Conservation (phyloP, 805 yeast genomes). For the Yamadazyma phyllophila region DNA sequence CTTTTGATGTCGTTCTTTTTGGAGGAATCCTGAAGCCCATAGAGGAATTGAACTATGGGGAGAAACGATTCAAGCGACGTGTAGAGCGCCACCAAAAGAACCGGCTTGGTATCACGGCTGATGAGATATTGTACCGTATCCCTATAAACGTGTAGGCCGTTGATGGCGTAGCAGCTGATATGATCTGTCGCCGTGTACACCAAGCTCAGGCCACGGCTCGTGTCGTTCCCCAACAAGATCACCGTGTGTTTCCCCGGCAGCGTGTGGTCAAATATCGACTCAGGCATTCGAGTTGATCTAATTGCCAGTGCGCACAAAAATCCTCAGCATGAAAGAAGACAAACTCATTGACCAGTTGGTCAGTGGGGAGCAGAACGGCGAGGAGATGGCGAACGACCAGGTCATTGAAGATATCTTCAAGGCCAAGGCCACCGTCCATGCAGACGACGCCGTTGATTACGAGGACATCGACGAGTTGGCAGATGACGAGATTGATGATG, state of each 20-base stretch:
- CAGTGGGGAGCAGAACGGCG: constrained; percentile 15
- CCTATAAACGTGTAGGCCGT: neutral
- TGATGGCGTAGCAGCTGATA: neutral
- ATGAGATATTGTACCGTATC: no score
- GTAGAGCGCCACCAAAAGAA: constrained; percentile 5
- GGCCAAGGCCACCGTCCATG: constrained; percentile 56
- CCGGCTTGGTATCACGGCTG: neutral
- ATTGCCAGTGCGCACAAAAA: neutral
- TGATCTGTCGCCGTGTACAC: neutral
- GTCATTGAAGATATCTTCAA: constrained; percentile 38
- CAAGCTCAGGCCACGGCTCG: no score
- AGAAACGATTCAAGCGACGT: constrained; percentile 13
- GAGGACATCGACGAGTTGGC: constrained; percentile 95
- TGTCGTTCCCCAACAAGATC: no score
- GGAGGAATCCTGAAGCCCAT: constrained; percentile 4
- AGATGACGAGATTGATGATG: constrained; percentile 63
- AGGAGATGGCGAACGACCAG: constrained; percentile 19
- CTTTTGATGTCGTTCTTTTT: no score
- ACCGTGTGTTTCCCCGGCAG: no score
- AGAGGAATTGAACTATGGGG: constrained; percentile 10
- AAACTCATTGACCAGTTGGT: constrained; percentile 16
- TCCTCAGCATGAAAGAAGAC: neutral
- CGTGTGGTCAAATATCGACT: no score
- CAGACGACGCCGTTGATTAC: constrained; percentile 90
- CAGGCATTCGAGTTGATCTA: no score